Base-by-base conservation (phyloP, 2,329 filamentous ascomycete species). In the Colletotrichum abscissum region DNA sequence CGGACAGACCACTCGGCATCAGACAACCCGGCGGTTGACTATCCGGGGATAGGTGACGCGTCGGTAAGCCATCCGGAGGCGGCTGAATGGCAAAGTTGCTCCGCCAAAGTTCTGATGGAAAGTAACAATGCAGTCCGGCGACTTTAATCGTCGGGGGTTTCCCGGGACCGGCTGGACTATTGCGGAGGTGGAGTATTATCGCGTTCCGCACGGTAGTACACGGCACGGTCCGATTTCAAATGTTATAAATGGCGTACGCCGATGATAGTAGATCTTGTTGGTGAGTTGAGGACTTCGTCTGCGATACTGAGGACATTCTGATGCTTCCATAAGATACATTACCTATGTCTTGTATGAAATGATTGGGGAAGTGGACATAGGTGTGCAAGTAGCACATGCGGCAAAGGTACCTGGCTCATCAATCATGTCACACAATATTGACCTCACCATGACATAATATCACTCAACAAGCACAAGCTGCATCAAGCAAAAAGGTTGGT, bases 391-490 rank as follows among this genome's bases (percentile, higher is more conserved):
- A 33, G 30, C 30, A 11, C 7, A 33, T 33, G 30, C 9, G 30
- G 30, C 30, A 33, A 8, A 33, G 30, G 30, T 33, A 33, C 9
- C 7, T 33, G 30, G 30, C 30, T 33, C 9, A 11, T 33, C 30
- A 33, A 67, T 67, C 35, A 67, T 67, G 64, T 67, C 38, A 59
- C 55, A 7, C 26, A 52, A 2, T 38, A 5, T 33, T 2, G 9
- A 33, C 9, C 30, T 33, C 22, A 26, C 9, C 38, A 35, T 7
- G 30, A 26, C 54, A 52, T 67, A 28, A 67, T 55, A 56, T 67
- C 65, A 67, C 65, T 60, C 38, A 59, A 60, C 56, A 59, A 54
- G 22, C 22, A 33, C 7, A 22, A 67, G 56, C 42, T 28, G 42
- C 56, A 28, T 22, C 22, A 38, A 54, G 8, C n/a, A 5, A 54